Conservation (phyloP, 371 early-diverging fungal genomes). For the Actinomortierella wolfii region DNA sequence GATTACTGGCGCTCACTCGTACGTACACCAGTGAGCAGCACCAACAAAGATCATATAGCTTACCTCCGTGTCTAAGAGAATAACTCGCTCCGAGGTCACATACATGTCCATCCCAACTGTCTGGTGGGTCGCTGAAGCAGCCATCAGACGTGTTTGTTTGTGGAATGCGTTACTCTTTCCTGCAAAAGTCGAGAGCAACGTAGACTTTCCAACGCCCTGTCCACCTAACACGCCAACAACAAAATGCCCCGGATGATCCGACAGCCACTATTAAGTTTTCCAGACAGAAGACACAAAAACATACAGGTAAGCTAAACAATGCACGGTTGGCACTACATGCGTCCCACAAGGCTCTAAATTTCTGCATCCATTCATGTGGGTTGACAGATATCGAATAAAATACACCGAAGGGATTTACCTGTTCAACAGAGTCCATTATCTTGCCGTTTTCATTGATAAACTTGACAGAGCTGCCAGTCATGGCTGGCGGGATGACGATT, state of each 20-base stretch:
- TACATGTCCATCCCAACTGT: slow-evolving; percentile 76
- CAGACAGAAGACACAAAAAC: background rate
- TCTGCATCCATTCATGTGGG: too few relatives aligned
- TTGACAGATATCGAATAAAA: too few relatives aligned
- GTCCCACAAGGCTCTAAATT: too few relatives aligned
- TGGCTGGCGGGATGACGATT: slow-evolving; percentile 17
- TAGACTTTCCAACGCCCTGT: slow-evolving; percentile 75
- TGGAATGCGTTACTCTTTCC: slow-evolving; percentile 46
- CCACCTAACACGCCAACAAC: slow-evolving; percentile 75
- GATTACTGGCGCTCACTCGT: background rate
- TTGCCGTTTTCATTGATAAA: slow-evolving; percentile 35
- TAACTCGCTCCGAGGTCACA: slow-evolving; percentile 66
- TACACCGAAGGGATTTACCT: slow-evolving; percentile 13
- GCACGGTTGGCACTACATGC: background rate
- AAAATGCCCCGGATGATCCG: slow-evolving; percentile 79
- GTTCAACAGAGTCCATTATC: slow-evolving; percentile 29
- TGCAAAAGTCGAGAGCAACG: slow-evolving; percentile 67
- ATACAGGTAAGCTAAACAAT: background rate
- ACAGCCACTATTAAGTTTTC: slow-evolving; percentile 47
- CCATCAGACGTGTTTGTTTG: slow-evolving; percentile 48
- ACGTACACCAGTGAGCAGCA: too few relatives aligned
- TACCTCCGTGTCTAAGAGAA: slow-evolving; percentile 72
- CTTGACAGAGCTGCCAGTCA: slow-evolving; percentile 26
- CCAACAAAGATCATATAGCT: background rate
- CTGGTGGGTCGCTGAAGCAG: slow-evolving; percentile 54